Conservation (phyloP, 345 rosid genomes). For the Salix caprea region DNA sequence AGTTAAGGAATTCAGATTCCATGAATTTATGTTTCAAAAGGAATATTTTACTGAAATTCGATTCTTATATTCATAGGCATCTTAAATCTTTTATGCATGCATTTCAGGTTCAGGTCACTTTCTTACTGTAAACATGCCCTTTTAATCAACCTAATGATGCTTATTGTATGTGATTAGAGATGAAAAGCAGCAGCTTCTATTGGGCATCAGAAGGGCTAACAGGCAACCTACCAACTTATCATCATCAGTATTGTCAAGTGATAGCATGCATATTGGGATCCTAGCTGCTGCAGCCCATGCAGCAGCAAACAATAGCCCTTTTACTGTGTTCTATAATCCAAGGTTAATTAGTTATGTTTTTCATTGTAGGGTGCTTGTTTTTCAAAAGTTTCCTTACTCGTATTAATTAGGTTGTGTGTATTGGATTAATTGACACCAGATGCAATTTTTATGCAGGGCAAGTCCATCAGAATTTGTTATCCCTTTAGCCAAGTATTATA, state of each 20-base stretch:
- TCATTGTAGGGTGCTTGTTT: not conserved
- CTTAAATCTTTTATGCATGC: not conserved
- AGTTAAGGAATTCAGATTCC: constrained; percentile 1
- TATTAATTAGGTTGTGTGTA: not conserved
- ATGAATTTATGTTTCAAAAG: not conserved
- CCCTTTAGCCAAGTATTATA: constrained; percentile 88
- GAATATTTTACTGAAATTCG: not conserved
- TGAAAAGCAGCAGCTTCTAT: constrained; percentile 77
- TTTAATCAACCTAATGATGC: not conserved
- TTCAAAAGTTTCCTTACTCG: not conserved
- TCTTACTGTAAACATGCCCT: not conserved
- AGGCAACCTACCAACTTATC: constrained; percentile 80
- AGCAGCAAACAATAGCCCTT: constrained; percentile 87
- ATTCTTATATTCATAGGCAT: not conserved
- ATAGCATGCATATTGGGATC: constrained; percentile 96
- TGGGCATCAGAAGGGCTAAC: constrained; percentile 79
- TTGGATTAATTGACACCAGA: constrained; percentile 1
- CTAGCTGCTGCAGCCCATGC: constrained; percentile 99
- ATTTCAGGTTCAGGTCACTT: not conserved
- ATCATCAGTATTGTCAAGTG: constrained; percentile 88
- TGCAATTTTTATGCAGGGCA: constrained; percentile 40
- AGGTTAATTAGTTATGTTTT: constrained; percentile 36
- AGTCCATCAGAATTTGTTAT: constrained; percentile 94
- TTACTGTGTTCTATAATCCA: constrained; percentile 85
- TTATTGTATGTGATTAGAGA: constrained; percentile 47